phyloP scores from a whole-genome alignment of 2,329 filamentous ascomycete genomes.

The Verticillium albo-atrum region DNA sequence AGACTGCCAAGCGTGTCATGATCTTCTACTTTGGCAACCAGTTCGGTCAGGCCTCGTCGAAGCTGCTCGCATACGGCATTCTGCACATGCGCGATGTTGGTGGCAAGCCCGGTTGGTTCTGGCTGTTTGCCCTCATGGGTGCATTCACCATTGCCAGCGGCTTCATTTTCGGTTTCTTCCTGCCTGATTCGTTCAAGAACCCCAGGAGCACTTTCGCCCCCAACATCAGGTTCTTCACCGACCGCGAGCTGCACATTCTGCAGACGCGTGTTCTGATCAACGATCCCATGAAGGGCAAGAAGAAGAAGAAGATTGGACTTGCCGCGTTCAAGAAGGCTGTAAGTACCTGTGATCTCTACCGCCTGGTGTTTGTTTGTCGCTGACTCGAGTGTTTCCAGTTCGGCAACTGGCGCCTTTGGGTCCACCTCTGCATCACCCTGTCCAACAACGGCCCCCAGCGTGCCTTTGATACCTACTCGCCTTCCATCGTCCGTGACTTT shows the following conservation, averaged over 20 bases:
- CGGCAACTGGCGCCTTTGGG: constrained; percentile 45
- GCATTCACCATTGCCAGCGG: constrained; percentile 43
- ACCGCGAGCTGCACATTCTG: constrained; percentile 36
- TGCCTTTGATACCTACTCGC: constrained; percentile 47
- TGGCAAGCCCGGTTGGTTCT: constrained; percentile 50
- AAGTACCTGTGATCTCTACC: constrained; percentile 9
- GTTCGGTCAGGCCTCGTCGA: constrained; percentile 38
- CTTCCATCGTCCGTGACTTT: constrained; percentile 47
- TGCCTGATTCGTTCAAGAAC: constrained; percentile 40
- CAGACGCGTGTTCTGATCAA: constrained; percentile 34
- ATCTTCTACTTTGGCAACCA: constrained; percentile 54
- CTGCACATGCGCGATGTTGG: constrained; percentile 44
- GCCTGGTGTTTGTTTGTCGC: neutral
- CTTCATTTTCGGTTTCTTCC: constrained; percentile 34
- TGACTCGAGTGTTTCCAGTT: constrained; percentile 23
- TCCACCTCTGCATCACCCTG: constrained; percentile 46
- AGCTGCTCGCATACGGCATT: constrained; percentile 39
- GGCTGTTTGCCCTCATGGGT: constrained; percentile 51
- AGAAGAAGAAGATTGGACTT: constrained; percentile 41
- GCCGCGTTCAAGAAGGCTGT: constrained; percentile 39
- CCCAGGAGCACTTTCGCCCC: constrained; percentile 37
- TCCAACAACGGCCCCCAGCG: constrained; percentile 42
- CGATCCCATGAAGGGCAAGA: constrained; percentile 40
- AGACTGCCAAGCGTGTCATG: constrained; percentile 47
- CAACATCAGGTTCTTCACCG: constrained; percentile 25